These are phyloP conservation scores for Arthrobotrys musiformis DNA, from an alignment of 2,329 filamentous ascomycete species.

Conservation along the genomic window DNA sequence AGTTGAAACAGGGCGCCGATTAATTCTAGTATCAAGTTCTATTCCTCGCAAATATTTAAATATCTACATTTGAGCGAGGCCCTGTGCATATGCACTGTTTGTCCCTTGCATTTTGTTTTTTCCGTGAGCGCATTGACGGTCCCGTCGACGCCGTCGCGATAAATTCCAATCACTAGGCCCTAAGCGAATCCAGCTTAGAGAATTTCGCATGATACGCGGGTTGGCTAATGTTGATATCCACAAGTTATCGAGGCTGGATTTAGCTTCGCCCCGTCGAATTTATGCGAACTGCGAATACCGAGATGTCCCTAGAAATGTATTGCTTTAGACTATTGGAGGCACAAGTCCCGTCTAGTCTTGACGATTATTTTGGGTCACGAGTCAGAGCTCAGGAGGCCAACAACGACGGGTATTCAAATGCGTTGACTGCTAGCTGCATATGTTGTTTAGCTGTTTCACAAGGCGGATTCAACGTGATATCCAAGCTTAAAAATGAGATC, in stretches of 20 bases:
- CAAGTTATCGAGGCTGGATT: background rate
- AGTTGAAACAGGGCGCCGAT: slow-evolving; percentile 11
- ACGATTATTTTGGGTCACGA: background rate
- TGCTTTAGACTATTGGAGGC: no score
- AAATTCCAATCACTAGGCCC: background rate
- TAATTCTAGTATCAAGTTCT: slow-evolving; percentile 1
- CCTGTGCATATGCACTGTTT: slow-evolving; percentile 23
- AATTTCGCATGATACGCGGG: slow-evolving; percentile 20
- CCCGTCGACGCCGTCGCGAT: background rate
- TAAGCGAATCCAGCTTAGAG: background rate
- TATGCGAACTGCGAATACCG: slow-evolving; percentile 1
- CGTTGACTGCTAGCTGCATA: background rate
- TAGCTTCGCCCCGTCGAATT: slow-evolving; percentile 9
- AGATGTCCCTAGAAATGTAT: no score
- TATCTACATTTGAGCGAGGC: slow-evolving; percentile 8
- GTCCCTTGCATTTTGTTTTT: slow-evolving; percentile 20
- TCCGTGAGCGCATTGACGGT: slow-evolving; percentile 14
- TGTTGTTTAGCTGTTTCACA: background rate
- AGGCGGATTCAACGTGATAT: background rate
- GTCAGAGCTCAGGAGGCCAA: background rate
- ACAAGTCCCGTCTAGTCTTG: no score
- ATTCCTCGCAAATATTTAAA: background rate
- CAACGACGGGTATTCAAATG: background rate
- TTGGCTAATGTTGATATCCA: slow-evolving; percentile 2
- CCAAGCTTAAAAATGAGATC: background rate